Percentiles rank a stretch among this genome's conserved stretches.
phyloP scores from a whole-genome alignment of 148 eudicot species.

The Chenopodium album region DNA sequence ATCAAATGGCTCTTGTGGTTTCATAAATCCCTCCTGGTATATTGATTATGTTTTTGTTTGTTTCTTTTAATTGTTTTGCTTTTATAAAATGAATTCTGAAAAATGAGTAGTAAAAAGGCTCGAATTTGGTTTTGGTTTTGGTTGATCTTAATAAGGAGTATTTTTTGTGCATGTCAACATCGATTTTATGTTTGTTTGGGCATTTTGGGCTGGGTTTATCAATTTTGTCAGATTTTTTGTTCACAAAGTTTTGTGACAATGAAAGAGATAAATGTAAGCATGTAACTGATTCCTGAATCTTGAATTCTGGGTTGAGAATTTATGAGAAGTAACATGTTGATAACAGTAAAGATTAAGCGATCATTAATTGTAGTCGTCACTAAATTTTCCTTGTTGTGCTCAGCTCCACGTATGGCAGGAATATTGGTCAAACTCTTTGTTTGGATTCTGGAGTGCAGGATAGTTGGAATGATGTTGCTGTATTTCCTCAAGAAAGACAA shows the following conservation, averaged over 20 bases:
- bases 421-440: constrained; percentile 67
- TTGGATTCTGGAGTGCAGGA: constrained; percentile 65
- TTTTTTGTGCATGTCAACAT: background rate
- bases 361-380: background rate
- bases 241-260: background rate
- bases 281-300: background rate
- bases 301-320: background rate
- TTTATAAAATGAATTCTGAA: background rate
- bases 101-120: background rate
- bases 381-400: background rate
- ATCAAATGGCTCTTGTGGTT: constrained; percentile 53
- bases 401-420: constrained; percentile 97
- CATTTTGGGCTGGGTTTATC: background rate
- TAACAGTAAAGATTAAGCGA: background rate
- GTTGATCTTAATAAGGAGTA: background rate
- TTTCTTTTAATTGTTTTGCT: background rate
- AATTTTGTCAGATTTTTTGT: background rate
- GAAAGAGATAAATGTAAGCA: background rate
- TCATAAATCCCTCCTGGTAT: background rate
- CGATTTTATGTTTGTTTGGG: background rate
- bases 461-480: constrained; percentile 51
- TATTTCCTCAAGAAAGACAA: constrained; percentile 76
- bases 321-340: background rate
- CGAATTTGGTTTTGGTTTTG: background rate
- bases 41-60: background rate